Conservation (phyloP, 805 yeast genomes). For the Myxozyma udenii region DNA sequence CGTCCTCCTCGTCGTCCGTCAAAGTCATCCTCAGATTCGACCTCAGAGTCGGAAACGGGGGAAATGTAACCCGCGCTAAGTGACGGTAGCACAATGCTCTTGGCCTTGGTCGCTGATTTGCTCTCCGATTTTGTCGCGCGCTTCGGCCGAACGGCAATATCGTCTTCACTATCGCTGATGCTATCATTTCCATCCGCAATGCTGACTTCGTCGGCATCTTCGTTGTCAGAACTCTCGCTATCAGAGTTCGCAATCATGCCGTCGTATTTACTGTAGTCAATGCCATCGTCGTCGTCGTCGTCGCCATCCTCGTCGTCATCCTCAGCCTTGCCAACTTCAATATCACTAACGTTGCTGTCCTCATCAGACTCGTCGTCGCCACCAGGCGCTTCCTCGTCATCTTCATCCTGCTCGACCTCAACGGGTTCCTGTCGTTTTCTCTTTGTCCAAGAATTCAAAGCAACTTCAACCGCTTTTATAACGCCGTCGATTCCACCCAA, state of each 20-base stretch:
- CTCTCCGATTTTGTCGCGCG: neutral
- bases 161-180: no score
- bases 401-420: slow-evolving; percentile 1
- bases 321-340: slow-evolving; percentile 27
- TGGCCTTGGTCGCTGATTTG: slow-evolving; percentile 22
- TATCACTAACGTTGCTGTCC: slow-evolving; percentile 9
- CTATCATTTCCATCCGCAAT: no score
- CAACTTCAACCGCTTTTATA: slow-evolving; percentile 21
- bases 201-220: slow-evolving; percentile 8
- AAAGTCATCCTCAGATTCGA: slow-evolving; percentile 42
- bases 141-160: neutral
- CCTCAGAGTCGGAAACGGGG: slow-evolving; percentile 56
- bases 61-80: slow-evolving; percentile 79
- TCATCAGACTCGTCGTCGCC: neutral
- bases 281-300: slow-evolving; percentile 32
- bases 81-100: slow-evolving; percentile 54
- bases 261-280: slow-evolving; percentile 6
- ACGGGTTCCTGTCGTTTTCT: neutral
- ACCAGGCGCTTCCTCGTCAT: neutral
- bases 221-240: slow-evolving; percentile 4
- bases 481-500: slow-evolving; percentile 14
- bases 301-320: slow-evolving; percentile 29
- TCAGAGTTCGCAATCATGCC: slow-evolving; percentile 11
- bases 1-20: slow-evolving; percentile 35
- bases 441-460: slow-evolving; percentile 10